These are phyloP conservation scores for Ogataea angusta DNA, from an alignment of 805 yeast species.

Conservation along the genomic window DNA sequence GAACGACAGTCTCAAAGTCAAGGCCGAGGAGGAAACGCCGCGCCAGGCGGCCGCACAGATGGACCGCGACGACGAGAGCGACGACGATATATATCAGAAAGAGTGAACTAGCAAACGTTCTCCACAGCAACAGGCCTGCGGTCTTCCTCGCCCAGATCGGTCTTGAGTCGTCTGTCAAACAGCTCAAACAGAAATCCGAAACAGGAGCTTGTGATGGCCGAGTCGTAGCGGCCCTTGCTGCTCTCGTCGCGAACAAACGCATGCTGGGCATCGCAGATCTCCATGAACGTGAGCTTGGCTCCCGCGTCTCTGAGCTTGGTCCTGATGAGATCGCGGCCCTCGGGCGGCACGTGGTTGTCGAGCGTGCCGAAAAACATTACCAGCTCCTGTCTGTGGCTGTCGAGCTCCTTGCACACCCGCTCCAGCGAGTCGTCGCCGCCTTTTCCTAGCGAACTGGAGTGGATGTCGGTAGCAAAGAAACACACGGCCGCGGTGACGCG, in stretches of 20 bases:
- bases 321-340: slow-evolving; percentile 72
- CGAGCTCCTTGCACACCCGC: slow-evolving; percentile 48
- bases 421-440: slow-evolving; percentile 67
- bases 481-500: slow-evolving; percentile 67
- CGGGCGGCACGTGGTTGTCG: slow-evolving; percentile 78
- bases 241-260: slow-evolving; percentile 78
- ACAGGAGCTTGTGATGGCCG: slow-evolving; percentile 69
- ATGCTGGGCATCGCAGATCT: slow-evolving; percentile 76
- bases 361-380: slow-evolving; percentile 72
- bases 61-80: slow-evolving; percentile 20
- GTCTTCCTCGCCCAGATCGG: slow-evolving; percentile 64
- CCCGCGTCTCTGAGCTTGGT: slow-evolving; percentile 52
- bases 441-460: slow-evolving; percentile 60
- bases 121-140: slow-evolving; percentile 50
- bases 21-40: slow-evolving; percentile 6
- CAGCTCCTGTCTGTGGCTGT: slow-evolving; percentile 49
- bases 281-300: slow-evolving; percentile 68
- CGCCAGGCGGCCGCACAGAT: slow-evolving; percentile 5
- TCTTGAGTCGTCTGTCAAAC: slow-evolving; percentile 63
- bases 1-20: slow-evolving; percentile 33
- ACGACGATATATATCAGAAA: slow-evolving; percentile 23
- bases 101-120: slow-evolving; percentile 54
- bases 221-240: slow-evolving; percentile 78
- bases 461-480: slow-evolving; percentile 81
- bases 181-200: slow-evolving; percentile 66